Percentiles rank a stretch among this genome's conserved stretches.
These are phyloP conservation scores for Coemansia asiatica DNA, from an alignment of 192 early-diverging fungal species.

Conservation along the genomic window DNA sequence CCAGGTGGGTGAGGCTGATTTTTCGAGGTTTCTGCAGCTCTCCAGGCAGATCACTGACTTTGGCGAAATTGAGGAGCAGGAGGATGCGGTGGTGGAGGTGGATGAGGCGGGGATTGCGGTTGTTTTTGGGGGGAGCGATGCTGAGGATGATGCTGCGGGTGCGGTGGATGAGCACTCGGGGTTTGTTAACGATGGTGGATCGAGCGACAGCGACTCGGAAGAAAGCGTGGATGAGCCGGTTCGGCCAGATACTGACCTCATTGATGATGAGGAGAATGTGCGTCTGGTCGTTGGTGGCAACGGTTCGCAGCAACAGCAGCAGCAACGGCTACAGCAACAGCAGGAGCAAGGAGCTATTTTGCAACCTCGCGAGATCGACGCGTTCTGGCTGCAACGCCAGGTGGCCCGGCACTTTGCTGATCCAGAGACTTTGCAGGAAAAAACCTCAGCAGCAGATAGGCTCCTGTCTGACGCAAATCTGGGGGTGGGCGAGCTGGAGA, in stretches of 20 bases:
- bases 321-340: neutral
- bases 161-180: constrained; percentile 57
- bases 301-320: neutral
- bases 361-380: constrained; percentile 84
- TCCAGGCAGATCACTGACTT: constrained; percentile 97
- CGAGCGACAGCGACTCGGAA: constrained; percentile 33
- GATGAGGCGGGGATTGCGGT: constrained; percentile 94
- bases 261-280: constrained; percentile 4
- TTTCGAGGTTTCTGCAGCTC: constrained; percentile 86
- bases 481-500: constrained; percentile 85
- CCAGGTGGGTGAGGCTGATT: constrained; percentile 70
- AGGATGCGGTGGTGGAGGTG: constrained; percentile 58
- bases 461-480: constrained; percentile 67
- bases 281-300: neutral
- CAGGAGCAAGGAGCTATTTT: constrained; percentile 22
- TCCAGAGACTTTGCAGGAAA: constrained; percentile 83
- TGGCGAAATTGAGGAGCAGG: constrained; percentile 54
- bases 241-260: constrained; percentile 2
- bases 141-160: constrained; percentile 74
- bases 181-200: constrained; percentile 31
- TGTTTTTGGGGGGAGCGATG: constrained; percentile 89
- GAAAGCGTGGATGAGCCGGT: constrained; percentile 29
- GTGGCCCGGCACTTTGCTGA: constrained; percentile 82
- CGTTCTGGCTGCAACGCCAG: constrained; percentile 94
- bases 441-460: constrained; percentile 72